Evolutionary conservation across 1,284 basidiomycete species (phyloP), one percentile per base, ranked within the genome.

Genomic region (Papiliotrema flavescens): DNA sequence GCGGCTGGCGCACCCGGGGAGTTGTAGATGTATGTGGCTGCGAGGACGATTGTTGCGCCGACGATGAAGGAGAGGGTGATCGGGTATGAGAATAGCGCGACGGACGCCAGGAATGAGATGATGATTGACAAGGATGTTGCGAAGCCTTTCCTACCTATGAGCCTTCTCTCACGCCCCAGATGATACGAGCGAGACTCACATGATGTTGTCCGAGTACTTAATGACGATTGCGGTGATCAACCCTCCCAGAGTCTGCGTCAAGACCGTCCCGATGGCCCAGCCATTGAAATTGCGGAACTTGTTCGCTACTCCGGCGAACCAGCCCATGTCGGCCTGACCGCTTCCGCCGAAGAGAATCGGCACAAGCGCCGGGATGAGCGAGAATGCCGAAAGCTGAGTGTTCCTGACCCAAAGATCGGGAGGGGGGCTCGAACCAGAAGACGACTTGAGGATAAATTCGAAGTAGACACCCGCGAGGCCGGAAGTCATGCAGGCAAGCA

Each of bases 381-480:
- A 95, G 79, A 97, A 98, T 55, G 92, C 81, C 23, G 92, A 96
- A 14, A 98, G 83, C 73, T 98, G 95, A 49, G 96, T 89, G 77
- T 98, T 98, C 65, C 95, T 87, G 53, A 95, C 87, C 94, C 94
- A 97, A 7, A 98, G 82, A 75, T 96, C 92, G 1, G 71, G 69
- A 19, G 66, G 56, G 7, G 66, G 60, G 3, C 58, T 51, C 1
- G 57, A 54, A 20, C 60, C 47, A 13, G 56, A 49, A 11, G 89
- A 90, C 2, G 76, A 87, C 78, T 98, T 98, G 69, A 98, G 81
- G 19, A 98, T 90, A 86, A 94, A 93, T 79, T 98, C 95, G 67
- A 98, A 97, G 79, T 98, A 98, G 26, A 97, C 95, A 14, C 95
- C 94, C 0, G 95, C 95, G n/a, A 98, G 84, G 35, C 95, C 95